phyloP scores from a whole-genome alignment of 129 eudicot species.

The Dittrichia graveolens region DNA sequence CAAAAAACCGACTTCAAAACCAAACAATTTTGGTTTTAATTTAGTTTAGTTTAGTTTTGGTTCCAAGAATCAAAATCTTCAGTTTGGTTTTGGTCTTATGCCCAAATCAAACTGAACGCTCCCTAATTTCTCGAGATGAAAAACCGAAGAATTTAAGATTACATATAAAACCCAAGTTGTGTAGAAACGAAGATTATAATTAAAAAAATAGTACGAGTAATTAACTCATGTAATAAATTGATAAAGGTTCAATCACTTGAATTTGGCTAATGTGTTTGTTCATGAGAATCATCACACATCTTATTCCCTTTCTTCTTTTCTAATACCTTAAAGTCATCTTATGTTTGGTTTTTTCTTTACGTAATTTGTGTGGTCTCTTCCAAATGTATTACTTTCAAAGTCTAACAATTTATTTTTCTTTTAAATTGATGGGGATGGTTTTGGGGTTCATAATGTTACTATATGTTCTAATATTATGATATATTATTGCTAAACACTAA shows the following conservation, averaged over 20 bases:
- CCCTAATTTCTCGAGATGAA: too few species aligned
- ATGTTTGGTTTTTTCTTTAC: conserved; percentile 18
- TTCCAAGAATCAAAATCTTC: too few species aligned
- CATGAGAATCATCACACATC: not conserved
- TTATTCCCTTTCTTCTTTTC: conserved; percentile 5
- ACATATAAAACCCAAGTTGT: too few species aligned
- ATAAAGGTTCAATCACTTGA: conserved; percentile 7
- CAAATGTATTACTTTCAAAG: not conserved
- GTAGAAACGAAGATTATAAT: not conserved
- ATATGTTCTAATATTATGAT: too few species aligned
- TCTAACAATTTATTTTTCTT: not conserved
- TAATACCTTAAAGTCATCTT: not conserved
- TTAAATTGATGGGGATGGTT: not conserved
- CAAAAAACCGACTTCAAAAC: too few species aligned
- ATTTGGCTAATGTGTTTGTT: conserved; percentile 10
- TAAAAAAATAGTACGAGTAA: not conserved
- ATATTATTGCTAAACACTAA: too few species aligned
- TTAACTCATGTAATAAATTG: not conserved
- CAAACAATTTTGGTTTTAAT: too few species aligned
- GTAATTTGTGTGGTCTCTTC: not conserved
- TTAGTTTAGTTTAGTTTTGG: too few species aligned
- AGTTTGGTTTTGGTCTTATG: too few species aligned
- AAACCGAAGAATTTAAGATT: too few species aligned
- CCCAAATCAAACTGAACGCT: too few species aligned
- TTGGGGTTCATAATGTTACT: not conserved